These are phyloP conservation scores for Hypocrella siamensis DNA, from an alignment of 2,329 filamentous ascomycete species.

Conservation along the genomic window DNA sequence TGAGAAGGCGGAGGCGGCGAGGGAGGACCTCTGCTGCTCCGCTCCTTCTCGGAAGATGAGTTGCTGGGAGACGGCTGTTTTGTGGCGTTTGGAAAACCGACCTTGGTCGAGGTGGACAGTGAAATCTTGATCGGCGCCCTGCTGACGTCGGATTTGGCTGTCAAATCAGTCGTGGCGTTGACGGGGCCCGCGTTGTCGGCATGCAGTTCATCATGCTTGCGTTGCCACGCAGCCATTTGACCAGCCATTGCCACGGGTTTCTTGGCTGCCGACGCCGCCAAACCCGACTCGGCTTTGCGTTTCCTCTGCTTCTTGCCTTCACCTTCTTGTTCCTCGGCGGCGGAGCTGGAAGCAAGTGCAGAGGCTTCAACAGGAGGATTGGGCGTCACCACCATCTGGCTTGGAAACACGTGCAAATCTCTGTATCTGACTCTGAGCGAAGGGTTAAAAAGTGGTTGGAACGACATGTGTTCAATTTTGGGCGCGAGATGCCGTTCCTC, in stretches of 20 bases:
- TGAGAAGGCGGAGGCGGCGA: neutral
- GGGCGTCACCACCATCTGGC: constrained; percentile 42
- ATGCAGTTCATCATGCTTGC: constrained; percentile 25
- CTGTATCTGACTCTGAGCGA: constrained; percentile 58
- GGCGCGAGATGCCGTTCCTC: constrained; percentile 42
- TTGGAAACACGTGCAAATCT: constrained; percentile 59
- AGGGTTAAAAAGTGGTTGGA: constrained; percentile 54
- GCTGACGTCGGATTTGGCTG: constrained; percentile 2
- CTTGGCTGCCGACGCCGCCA: constrained; percentile 15
- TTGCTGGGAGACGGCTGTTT: neutral
- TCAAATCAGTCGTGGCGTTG: neutral
- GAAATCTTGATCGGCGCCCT: constrained; percentile 16
- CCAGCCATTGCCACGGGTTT: constrained; percentile 24
- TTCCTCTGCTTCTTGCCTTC: constrained; percentile 32
- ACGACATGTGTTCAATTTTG: constrained; percentile 47
- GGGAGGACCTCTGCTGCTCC: neutral
- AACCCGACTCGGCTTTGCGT: constrained; percentile 30
- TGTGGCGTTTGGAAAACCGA: neutral
- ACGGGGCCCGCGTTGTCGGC: constrained; percentile 5
- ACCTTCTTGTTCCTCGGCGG: constrained; percentile 10
- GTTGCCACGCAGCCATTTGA: constrained; percentile 28
- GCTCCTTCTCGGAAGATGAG: neutral
- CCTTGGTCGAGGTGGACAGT: constrained; percentile 8
- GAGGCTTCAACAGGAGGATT: constrained; percentile 24
- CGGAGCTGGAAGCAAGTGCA: constrained; percentile 6